Conservation (phyloP, 2,329 filamentous ascomycete genomes). For the Verticillium dahliae region DNA sequence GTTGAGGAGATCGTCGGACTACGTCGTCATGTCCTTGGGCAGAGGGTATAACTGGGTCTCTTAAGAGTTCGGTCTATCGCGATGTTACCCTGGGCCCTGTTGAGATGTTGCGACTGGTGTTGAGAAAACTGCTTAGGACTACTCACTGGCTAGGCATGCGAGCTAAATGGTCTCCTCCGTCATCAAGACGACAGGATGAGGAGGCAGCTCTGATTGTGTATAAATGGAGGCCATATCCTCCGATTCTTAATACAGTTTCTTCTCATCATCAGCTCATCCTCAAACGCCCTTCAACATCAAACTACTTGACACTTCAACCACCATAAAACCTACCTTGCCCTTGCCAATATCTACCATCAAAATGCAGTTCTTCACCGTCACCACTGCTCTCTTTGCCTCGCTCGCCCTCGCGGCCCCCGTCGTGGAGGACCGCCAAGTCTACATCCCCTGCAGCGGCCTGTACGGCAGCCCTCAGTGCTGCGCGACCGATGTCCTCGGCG, state of each 20-base stretch:
- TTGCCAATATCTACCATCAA: not conserved
- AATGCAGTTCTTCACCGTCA: constrained; percentile 10
- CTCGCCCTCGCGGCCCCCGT: constrained; percentile 19
- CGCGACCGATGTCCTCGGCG: constrained; percentile 52
- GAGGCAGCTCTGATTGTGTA: constrained; percentile 1
- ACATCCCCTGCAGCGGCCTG: constrained; percentile 33
- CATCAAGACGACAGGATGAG: not conserved
- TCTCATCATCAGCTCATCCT: not conserved
- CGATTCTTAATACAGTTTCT: not conserved
- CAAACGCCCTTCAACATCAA: not conserved
- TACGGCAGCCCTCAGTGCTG: constrained; percentile 48
- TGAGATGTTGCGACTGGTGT: not conserved
- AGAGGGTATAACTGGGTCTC: constrained; percentile 3
- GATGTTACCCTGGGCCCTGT: constrained; percentile 4
- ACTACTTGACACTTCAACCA: not conserved
- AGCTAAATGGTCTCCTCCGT: not conserved
- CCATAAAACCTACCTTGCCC: not conserved
- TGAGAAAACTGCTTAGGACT: not conserved
- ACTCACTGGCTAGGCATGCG: not conserved
- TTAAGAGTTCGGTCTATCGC: constrained; percentile 6
- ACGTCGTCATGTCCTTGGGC: constrained; percentile 4
- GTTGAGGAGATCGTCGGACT: not conserved
- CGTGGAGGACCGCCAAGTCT: constrained; percentile 28
- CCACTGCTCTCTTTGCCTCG: constrained; percentile 13
- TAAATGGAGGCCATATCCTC: constrained; percentile 2